These are phyloP conservation scores for Monosporascus cannonballus DNA, from an alignment of 2,329 filamentous ascomycete genomes.

Conservation along the genomic window DNA sequence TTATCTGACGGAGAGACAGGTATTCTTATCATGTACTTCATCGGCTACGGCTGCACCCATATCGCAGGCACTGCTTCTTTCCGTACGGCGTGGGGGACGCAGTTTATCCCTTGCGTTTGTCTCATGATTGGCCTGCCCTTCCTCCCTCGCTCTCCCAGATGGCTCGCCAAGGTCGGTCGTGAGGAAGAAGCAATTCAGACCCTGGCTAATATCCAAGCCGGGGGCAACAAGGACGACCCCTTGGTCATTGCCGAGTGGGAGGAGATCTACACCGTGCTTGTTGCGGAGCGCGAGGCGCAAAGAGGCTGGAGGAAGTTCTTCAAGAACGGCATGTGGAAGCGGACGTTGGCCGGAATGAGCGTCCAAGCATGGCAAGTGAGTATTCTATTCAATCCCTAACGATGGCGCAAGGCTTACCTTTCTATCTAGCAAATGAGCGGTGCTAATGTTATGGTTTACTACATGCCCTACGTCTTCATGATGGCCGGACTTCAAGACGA, in stretches of 20 bases:
- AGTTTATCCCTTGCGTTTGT: constrained; percentile 54
- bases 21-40: constrained; percentile 65
- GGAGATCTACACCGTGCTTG: constrained; percentile 39
- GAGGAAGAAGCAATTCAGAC: constrained; percentile 49
- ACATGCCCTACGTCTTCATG: constrained; percentile 54
- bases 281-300: constrained; percentile 28
- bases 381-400: constrained; percentile 4
- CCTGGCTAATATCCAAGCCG: constrained; percentile 51
- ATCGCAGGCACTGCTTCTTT: constrained; percentile 53
- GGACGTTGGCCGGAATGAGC: constrained; percentile 48
- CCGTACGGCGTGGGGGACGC: constrained; percentile 58
- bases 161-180: constrained; percentile 56
- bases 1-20: no score
- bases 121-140: constrained; percentile 54
- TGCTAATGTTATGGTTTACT: constrained; percentile 50
- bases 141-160: constrained; percentile 57
- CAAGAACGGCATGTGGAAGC: constrained; percentile 49
- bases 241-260: constrained; percentile 52
- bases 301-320: constrained; percentile 32
- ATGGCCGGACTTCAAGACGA: constrained; percentile 52
- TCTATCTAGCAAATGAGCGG: constrained; percentile 38
- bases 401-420: no score
- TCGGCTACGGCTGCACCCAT: constrained; percentile 58
- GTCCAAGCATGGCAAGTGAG: constrained; percentile 50
- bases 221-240: constrained; percentile 47